Base-by-base conservation (phyloP, 2,329 filamentous ascomycete species). In the Aspergillus uvarum region DNA sequence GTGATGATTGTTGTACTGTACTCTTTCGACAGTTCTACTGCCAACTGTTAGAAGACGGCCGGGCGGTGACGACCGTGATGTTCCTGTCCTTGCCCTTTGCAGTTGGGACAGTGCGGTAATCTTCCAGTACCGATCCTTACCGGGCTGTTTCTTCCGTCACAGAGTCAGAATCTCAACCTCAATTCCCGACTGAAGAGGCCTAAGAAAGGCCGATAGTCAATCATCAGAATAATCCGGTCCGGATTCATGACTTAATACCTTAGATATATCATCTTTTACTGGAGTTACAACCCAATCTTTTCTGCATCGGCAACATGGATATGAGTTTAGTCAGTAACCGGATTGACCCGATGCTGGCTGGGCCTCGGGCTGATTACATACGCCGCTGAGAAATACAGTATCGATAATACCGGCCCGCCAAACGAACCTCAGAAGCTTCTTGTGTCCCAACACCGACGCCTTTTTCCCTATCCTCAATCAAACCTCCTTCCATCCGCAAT, bases 361-460 rank as follows among this genome's bases (percentile, higher is more conserved):
- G 55, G 62, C 51, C 53, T 49, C 51, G 42, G 65, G 59, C 58
- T 61, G 60, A 63, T 66, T 65, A 63, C 58, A 63, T 66, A 63
- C 58, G 61, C 62, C 26, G 53, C 54, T 29, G 61, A 29, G 59
- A 19, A 44, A 53, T 64, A 68, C 65, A 52, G 66, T 68, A 65
- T 59, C 51, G 49, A 62, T 63, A 44, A 16, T 19, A 65, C 62
- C 66, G 65, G 62, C 49, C 63, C 62, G 64, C 54, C 65, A 65
- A 60, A 66, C 48, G 24, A 50, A 65, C 59, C 64, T 64, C 60
- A 56, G 62, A 67, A 67, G 65, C 65, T 67, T 62, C 57, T 48
- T 49, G 53, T 24, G 57, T 62, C 65, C 64, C 67, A 69, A 68
- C 66, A 67, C 66, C 67, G 60, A 35, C 38, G 38, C 38, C 38